phyloP scores from a whole-genome alignment of 352 stramenopile species.

The Globisporangium emineosum region DNA sequence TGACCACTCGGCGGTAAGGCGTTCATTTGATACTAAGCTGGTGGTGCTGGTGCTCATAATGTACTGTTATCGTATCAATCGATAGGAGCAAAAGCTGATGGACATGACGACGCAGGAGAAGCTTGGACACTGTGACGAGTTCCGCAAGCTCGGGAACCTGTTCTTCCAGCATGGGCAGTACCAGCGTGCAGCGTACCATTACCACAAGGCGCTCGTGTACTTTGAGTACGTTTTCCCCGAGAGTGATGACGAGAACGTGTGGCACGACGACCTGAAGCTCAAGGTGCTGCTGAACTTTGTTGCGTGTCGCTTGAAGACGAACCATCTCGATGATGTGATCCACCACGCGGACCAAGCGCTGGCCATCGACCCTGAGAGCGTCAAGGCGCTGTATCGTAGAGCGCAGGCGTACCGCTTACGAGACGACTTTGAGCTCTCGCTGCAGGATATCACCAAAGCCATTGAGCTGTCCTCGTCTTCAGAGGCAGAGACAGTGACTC shows the following conservation, averaged over 20 bases:
- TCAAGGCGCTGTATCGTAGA: conserved; percentile 71
- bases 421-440: conserved; percentile 65
- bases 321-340: conserved; percentile 69
- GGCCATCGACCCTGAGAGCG: conserved; percentile 42
- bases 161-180: conserved; percentile 83
- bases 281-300: conserved; percentile 74
- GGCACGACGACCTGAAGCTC: conserved; percentile 50
- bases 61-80: background rate
- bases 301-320: conserved; percentile 68
- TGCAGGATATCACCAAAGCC: conserved; percentile 42
- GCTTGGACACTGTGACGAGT: conserved; percentile 59
- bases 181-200: conserved; percentile 75
- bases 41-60: background rate
- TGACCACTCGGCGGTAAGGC: conserved; percentile 65
- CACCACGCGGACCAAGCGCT: conserved; percentile 60
- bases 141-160: conserved; percentile 60
- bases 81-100: conserved; percentile 79
- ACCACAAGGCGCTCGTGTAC: conserved; percentile 80
- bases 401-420: conserved; percentile 61
- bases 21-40: background rate
- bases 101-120: conserved; percentile 76
- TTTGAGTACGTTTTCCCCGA: conserved; percentile 88
- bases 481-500: conserved; percentile 2
- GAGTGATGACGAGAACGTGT: conserved; percentile 42
- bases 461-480: conserved; percentile 16